Evolutionary conservation across 73 alveolate genomes (phyloP), one percentile per base, ranked within the genome.

Genomic region (Paramecium primaurelia): DNA sequence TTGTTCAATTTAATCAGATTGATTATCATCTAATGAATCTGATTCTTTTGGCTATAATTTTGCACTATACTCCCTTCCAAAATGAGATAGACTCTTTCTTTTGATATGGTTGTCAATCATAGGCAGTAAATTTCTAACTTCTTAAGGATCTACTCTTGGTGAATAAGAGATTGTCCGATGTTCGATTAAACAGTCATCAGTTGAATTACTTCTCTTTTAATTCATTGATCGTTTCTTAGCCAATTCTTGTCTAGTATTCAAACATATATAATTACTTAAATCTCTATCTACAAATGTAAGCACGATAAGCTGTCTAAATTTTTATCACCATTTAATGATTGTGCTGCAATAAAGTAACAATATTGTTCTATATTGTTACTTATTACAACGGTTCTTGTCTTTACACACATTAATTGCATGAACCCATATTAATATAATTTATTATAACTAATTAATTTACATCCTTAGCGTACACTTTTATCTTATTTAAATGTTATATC

Each of bases 341-440:
- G 22, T 32, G 49, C 47, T 64, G 30, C 47, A 64, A 3, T 64
- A 64, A 64, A 64, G 28, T 64, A 51, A 54, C 69, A 18, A 28
- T 12, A 64, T 54, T 54, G 69, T 54, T 54, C 69, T 54, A 54
- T 54, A 54, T 54, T 54, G 69, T 25, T 18, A 54, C 69, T 54
- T 18, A 54, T 34, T 64, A 34, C 49, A 32, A 64, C 8, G 84
- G 84, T 64, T 64, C 84, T 64, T 64, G 47, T 8, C 84, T 64
- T 11, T 64, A 34, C 9, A 64, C 49, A n/a, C 84, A 64, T 64
- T 64, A 64, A 64, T 64, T 64, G 84, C 84, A 64, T 64, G 84
- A 64, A 28, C 84, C 84, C 84, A 64, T 64, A 64, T 64, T 2
- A 64, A 64, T 64, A 64, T 54, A 25, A 32, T 28, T 64, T 12